Evolutionary conservation across 2,329 filamentous ascomycete genomes (phyloP).

Genomic region (Fusarium euwallaceae): DNA sequence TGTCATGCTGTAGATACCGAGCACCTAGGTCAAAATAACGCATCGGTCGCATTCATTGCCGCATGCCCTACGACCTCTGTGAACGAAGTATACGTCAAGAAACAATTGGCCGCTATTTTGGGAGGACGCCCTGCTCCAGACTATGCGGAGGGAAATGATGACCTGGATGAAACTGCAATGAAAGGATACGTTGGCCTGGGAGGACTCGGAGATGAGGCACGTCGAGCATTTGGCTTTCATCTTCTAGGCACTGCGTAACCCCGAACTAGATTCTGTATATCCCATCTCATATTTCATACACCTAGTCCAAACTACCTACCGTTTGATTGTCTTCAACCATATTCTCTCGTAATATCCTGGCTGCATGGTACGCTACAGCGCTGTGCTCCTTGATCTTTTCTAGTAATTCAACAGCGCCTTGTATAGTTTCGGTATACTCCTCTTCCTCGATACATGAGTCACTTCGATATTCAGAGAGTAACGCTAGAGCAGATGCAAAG

Average conservation of each 20-base stretch:
- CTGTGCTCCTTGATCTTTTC: not conserved
- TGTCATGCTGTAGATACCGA: constrained; percentile 57
- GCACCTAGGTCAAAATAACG: constrained; percentile 50
- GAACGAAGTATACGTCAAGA: constrained; percentile 43
- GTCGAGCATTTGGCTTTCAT: constrained; percentile 24
- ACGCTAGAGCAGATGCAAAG: not conserved
- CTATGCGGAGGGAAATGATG: constrained; percentile 9
- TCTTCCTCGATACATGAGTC: not conserved
- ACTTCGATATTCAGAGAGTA: not conserved
- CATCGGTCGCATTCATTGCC: constrained; percentile 53
- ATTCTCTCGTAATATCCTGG: not conserved
- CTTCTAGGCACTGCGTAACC: not conserved
- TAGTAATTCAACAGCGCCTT: not conserved
- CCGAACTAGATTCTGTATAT: not conserved
- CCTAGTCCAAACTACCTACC: not conserved
- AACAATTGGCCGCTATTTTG: constrained; percentile 26
- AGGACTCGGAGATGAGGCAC: constrained; percentile 12
- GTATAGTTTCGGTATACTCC: not conserved
- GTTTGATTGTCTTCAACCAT: not conserved
- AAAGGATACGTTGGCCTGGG: constrained; percentile 29
- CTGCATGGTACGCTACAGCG: not conserved
- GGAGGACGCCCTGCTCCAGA: constrained; percentile 19
- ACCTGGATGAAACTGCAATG: constrained; percentile 21
- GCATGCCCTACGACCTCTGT: constrained; percentile 51
- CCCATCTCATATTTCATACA: not conserved